phyloP scores from a whole-genome alignment of 768 basidiomycete species.

The Coprinopsis sp. region DNA sequence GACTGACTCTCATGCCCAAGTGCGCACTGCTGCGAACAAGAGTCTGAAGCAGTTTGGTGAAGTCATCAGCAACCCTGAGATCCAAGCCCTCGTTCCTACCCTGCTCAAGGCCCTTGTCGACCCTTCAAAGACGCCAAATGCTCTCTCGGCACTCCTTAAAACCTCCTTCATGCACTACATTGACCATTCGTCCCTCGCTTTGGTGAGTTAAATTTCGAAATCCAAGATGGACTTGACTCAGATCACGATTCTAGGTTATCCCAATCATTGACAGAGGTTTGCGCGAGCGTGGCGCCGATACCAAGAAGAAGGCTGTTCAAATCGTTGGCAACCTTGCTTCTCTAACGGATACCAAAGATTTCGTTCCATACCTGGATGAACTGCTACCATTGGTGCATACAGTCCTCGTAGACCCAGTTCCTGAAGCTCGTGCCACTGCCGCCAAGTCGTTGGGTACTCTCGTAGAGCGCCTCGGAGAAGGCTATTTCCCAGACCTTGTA shows the following conservation, averaged over 20 bases:
- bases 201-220: constrained; percentile 47
- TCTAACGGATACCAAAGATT: constrained; percentile 84
- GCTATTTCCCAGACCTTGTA: constrained; percentile 93
- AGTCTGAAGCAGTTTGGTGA: constrained; percentile 97
- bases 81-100: constrained; percentile 82
- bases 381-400: constrained; percentile 87
- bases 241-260: constrained; percentile 55
- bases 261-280: constrained; percentile 94
- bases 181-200: constrained; percentile 90
- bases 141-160: constrained; percentile 80
- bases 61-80: constrained; percentile 96
- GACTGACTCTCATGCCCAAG: constrained; percentile 97
- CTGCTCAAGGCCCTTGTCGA: constrained; percentile 95
- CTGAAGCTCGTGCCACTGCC: constrained; percentile 95
- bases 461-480: constrained; percentile 93
- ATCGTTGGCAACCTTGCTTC: constrained; percentile 97
- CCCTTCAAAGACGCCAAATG: constrained; percentile 84
- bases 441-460: constrained; percentile 94
- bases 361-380: constrained; percentile 88
- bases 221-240: neutral
- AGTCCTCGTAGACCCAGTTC: constrained; percentile 94
- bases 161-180: constrained; percentile 98
- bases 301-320: constrained; percentile 92
- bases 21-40: constrained; percentile 87
- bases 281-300: constrained; percentile 87